Percentiles rank a stretch among this genome's conserved stretches.
These are phyloP conservation scores for Musa balbisiana DNA, from an alignment of 202 grass and related monocot genomes.

Conservation along the genomic window DNA sequence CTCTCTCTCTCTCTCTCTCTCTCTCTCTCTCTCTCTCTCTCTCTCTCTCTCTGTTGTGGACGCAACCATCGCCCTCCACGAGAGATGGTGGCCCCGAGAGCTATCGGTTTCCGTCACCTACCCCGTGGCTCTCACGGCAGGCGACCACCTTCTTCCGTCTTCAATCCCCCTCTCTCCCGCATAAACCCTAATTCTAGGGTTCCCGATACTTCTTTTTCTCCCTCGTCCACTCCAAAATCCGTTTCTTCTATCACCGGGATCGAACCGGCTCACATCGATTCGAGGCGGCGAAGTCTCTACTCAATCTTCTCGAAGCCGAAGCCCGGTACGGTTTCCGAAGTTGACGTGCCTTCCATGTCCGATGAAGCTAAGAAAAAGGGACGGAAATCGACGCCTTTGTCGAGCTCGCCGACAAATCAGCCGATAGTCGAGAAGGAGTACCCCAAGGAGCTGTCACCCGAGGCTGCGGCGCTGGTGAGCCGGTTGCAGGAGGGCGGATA, in stretches of 20 bases:
- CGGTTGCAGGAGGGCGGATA: conserved; percentile 19
- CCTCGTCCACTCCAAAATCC: neutral
- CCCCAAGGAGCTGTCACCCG: conserved; percentile 17
- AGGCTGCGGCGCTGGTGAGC: conserved; percentile 12
- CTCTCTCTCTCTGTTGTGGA: neutral
- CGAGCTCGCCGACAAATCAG: neutral
- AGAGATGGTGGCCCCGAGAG: neutral
- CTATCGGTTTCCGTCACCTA: neutral
- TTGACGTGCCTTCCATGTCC: neutral
- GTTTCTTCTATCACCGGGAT: neutral
- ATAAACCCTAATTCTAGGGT: neutral
- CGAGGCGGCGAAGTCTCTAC: neutral
- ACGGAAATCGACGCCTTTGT: neutral
- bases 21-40: no score
- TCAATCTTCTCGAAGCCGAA: conserved; percentile 1
- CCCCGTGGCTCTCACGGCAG: neutral
- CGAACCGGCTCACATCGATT: neutral
- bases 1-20: no score
- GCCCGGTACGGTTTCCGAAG: neutral
- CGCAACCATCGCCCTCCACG: neutral
- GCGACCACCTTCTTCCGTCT: neutral
- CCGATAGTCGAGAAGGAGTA: conserved; percentile 22
- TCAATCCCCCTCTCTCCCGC: neutral
- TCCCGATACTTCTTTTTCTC: neutral
- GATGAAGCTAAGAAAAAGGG: neutral